Evolutionary conservation across 73 alveolate genomes (phyloP).

Genomic region (Strombidium stylifer): DNA sequence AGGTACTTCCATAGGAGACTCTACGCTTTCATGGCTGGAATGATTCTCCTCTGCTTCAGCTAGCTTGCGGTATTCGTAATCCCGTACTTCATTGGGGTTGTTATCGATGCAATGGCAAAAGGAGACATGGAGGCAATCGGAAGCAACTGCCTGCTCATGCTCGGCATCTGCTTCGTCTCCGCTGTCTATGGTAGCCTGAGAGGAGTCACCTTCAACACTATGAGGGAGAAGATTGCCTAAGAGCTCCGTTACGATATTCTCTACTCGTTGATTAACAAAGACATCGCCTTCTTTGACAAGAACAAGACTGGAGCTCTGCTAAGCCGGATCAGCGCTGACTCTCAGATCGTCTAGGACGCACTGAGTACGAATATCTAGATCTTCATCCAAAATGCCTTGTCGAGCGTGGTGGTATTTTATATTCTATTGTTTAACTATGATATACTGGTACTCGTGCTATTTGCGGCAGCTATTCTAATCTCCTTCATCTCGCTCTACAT

Average conservation of each 20-base stretch:
- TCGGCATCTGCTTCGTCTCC: slow-evolving; percentile 8
- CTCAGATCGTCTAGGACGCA: slow-evolving; percentile 41
- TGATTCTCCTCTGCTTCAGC: background rate
- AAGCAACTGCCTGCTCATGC: background rate
- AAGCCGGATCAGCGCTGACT: slow-evolving; percentile 38
- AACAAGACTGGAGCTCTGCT: slow-evolving; percentile 47
- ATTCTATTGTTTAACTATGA: slow-evolving; percentile 31
- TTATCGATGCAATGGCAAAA: slow-evolving; percentile 19
- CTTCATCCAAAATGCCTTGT: slow-evolving; percentile 29
- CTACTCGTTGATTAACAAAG: slow-evolving; percentile 24
- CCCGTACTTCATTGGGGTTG: slow-evolving; percentile 26
- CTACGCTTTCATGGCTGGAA: slow-evolving; percentile 2
- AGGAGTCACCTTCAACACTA: slow-evolving; percentile 28
- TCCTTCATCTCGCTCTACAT: slow-evolving; percentile 9
- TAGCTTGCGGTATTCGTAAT: slow-evolving; percentile 22
- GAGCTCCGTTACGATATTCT: slow-evolving; percentile 24
- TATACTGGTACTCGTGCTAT: slow-evolving; percentile 19
- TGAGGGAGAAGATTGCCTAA: slow-evolving; percentile 41
- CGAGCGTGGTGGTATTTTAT: slow-evolving; percentile 16
- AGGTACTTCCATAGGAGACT: no score
- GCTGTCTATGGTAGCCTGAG: slow-evolving; percentile 15
- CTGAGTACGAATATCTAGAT: slow-evolving; percentile 30
- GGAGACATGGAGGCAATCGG: background rate
- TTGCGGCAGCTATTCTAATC: slow-evolving; percentile 27
- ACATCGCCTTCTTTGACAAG: slow-evolving; percentile 41